Base-by-base conservation (phyloP, 2,329 filamentous ascomycete genomes). In the Fusarium brevicatenulatum region DNA sequence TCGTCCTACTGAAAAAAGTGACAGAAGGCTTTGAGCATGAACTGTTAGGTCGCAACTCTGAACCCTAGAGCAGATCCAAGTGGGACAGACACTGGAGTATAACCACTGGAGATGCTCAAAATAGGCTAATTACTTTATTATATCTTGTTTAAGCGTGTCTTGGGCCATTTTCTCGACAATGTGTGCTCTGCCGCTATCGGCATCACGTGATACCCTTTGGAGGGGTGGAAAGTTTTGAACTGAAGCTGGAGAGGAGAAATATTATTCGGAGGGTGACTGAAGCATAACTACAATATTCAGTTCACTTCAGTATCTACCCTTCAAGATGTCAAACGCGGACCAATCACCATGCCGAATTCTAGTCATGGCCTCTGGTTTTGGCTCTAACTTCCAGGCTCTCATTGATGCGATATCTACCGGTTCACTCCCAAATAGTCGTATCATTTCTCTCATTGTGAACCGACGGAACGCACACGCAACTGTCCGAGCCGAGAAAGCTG, bases 341-440 rank as follows among this genome's bases (percentile, higher is more conserved):
- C 40, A 55, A 19, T 59, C 71, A 47, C 70, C 79, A 47, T 86
- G 84, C 76, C 88, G 88, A 62, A 86, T 93, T 75, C 86, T 91
- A 60, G 89, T 93, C 73, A 88, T 94, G 78, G 91, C 92, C 81
- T 92, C 90, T 53, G 92, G 93, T 80, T 91, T 88, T 76, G 93
- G 93, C 76, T 91, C 91, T 44, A 96, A 95, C 80, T 90, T 95
- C 28, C 92, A 96, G 85, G 93, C 93, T 65, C 87, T 97, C 56
- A 86, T 89, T 58, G 85, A 89, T 75, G 85, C 83, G 52, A 80
- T 85, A 32, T 77, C 82, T 23, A 76, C 79, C 5, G 83, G 81
- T 8, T 75, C 76, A 42, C 83, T 88, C 28, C 78, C 80, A 15
- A 74, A 82, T 49, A 84, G 84, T 63, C 78, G 79, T 39, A 87